These are phyloP conservation scores for Papilionanthe hybrid DNA, from an alignment of 116 monocot genomes.

Conservation along the genomic window DNA sequence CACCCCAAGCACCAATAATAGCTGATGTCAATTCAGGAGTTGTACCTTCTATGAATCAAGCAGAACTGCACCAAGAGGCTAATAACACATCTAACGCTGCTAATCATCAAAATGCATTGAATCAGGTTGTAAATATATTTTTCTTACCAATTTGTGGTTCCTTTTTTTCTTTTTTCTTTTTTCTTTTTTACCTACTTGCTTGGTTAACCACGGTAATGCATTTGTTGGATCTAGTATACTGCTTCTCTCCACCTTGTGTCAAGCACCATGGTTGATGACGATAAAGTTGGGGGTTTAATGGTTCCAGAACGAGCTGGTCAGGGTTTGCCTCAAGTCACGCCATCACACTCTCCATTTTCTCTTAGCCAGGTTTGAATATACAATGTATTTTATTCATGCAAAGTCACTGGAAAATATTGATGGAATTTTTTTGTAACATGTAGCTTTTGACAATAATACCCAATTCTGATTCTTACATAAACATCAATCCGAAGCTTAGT, in stretches of 20 bases:
- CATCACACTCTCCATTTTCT: conserved; percentile 62
- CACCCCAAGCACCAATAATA: conserved; percentile 49
- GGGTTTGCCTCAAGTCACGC: conserved; percentile 50
- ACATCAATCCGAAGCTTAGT: conserved; percentile 71
- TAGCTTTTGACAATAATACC: conserved; percentile 63
- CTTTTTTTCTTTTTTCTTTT: too few relatives aligned
- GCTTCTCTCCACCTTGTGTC: conserved; percentile 50
- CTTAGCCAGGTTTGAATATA: conserved; percentile 52
- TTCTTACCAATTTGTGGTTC: neutral
- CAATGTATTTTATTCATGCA: neutral
- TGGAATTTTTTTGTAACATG: neutral
- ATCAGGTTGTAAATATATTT: conserved; percentile 47
- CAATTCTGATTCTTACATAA: conserved; percentile 57
- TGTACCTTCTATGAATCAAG: conserved; percentile 47
- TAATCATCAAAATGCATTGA: conserved; percentile 37
- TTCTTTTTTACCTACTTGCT: neutral
- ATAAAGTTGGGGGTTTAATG: conserved; percentile 51
- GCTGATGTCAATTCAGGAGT: conserved; percentile 49
- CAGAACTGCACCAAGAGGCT: conserved; percentile 59
- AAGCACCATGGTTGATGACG: conserved; percentile 58
- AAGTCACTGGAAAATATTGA: neutral
- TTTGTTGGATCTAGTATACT: conserved; percentile 42
- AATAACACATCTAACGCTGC: conserved; percentile 41
- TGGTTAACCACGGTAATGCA: neutral
- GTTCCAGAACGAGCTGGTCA: conserved; percentile 74